Evolutionary conservation across 306 rosid genomes (phyloP), one percentile per base, ranked within the genome.

Genomic region (Vigna unguiculata): DNA sequence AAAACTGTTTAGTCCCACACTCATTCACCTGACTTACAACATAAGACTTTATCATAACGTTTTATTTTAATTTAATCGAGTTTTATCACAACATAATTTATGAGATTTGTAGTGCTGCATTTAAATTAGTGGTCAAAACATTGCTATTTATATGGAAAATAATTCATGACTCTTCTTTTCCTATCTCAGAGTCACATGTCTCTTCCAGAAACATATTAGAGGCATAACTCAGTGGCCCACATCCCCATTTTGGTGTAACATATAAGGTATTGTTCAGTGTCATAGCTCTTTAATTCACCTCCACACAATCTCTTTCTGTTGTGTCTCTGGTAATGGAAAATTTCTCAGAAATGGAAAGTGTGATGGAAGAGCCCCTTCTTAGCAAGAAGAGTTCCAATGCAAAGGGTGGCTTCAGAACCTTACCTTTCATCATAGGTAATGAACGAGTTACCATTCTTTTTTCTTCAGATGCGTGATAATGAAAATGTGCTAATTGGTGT

Each of bases 381-480:
- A 74, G 1, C 71, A 59, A 57, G 8, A 6, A 14, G n/a, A 67
- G 24, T 22, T n/a, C 66, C 22, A 69, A 36, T 34, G 38, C 17
- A 36, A 74, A 75, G 62, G 81, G 85, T 60, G 85, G 85, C 20
- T 60, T 81, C 28, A 75, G 81, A 75, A 69, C 85, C 19, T 51
- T 81, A n/a, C 77, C 85, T 17, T 81, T 75, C 77, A 81, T 81
- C 78, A 59, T 81, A 40, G 84, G 84, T 68, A 81, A 66, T 28
- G 9, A 75, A 66, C 19, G 9, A 54, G 5, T 17, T 5, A 14
- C 2, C 10, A 22, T 4, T 28, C 32, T 28, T 9, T 46, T 48
- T 48, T 24, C 25, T 58, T 25, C 64, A 58, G 64, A 58, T 58
- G 38, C 7, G 51, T 20, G 19, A 17, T 7, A 38, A 54, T 72